Evolutionary conservation across 2,329 filamentous ascomycete genomes (phyloP).

Genomic region (Diaporthe nobilis): DNA sequence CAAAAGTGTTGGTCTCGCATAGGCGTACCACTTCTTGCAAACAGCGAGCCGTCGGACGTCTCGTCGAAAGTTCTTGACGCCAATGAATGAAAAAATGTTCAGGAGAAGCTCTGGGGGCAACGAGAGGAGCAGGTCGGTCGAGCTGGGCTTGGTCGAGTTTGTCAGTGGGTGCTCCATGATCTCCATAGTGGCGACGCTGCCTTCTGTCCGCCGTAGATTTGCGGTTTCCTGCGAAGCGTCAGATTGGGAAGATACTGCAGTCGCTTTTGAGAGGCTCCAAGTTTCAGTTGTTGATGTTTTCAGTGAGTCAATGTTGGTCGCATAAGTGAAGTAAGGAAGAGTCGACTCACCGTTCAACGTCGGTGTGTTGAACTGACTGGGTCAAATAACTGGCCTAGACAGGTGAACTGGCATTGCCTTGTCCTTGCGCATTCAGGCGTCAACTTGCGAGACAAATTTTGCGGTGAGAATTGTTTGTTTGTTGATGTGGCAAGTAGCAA

Average conservation of each 20-base stretch:
- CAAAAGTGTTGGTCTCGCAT: neutral
- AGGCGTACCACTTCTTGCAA: neutral
- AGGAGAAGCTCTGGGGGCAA: conserved; percentile 11
- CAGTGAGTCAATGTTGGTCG: neutral
- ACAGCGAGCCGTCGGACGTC: neutral
- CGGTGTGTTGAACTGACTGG: no score
- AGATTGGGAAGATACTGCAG: no score
- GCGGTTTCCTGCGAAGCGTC: no score
- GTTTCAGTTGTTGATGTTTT: neutral
- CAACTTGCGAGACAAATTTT: no score
- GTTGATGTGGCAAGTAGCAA: no score
- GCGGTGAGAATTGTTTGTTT: no score
- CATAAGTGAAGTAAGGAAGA: neutral
- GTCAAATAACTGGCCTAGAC: no score
- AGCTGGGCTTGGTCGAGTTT: neutral
- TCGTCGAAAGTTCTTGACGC: neutral
- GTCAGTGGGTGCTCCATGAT: neutral
- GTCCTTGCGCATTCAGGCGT: no score
- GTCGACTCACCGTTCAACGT: neutral
- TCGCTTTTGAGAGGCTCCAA: no score
- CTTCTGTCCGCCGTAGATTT: no score
- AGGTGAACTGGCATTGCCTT: no score
- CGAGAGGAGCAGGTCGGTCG: neutral
- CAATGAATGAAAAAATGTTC: neutral
- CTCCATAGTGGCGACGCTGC: neutral